phyloP scores from a whole-genome alignment of 106 monocot genomes.

The Vanilla planifolia region DNA sequence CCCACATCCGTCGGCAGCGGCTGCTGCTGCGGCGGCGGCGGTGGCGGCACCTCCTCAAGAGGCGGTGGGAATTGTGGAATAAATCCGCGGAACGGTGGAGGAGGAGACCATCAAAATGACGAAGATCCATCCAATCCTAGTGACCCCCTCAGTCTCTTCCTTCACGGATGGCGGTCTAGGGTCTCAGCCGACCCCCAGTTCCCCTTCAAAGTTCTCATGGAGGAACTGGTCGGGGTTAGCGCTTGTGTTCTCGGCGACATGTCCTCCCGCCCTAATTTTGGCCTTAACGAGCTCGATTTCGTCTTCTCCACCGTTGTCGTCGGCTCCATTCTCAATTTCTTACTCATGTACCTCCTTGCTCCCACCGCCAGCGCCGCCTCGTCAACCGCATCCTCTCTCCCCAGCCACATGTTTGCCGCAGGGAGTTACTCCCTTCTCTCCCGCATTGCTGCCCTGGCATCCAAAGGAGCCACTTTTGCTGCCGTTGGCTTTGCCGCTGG shows the following conservation, averaged over 20 bases:
- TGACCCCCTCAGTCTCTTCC: conserved; percentile 35
- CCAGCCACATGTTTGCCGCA: conserved; percentile 69
- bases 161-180: conserved; percentile 70
- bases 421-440: conserved; percentile 40
- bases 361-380: conserved; percentile 28
- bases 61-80: conserved; percentile 11
- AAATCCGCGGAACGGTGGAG: not conserved
- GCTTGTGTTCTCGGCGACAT: conserved; percentile 74
- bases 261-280: conserved; percentile 80
- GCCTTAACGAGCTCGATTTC: conserved; percentile 85
- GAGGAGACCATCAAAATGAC: not conserved
- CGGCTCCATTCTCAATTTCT: conserved; percentile 83
- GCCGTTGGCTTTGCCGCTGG: conserved; percentile 69
- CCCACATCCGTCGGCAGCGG: not conserved
- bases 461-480: conserved; percentile 60
- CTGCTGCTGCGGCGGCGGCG: conserved; percentile 10
- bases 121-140: not conserved
- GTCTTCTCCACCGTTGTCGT: conserved; percentile 86
- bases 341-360: conserved; percentile 80
- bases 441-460: conserved; percentile 43
- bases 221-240: conserved; percentile 69
- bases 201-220: conserved; percentile 89
- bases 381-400: conserved; percentile 20
- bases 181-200: conserved; percentile 77
- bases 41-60: conserved; percentile 8